Percentiles rank a stretch among this genome's conserved stretches.
Evolutionary conservation across 495 filamentous ascomycete genomes (phyloP).

Genomic region (Lepraria neglecta): DNA sequence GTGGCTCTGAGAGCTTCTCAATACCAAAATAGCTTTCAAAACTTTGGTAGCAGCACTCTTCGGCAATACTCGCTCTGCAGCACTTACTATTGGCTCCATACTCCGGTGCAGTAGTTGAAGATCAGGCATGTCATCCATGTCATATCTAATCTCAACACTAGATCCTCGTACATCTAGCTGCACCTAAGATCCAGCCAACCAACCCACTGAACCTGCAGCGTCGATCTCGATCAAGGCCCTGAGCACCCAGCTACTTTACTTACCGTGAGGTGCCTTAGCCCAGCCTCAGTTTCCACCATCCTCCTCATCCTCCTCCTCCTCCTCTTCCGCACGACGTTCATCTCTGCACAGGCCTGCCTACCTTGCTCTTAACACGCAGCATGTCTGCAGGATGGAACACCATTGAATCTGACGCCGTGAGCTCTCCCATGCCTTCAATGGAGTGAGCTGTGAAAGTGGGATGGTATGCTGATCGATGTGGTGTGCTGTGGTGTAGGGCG

Average conservation of each 20-base stretch:
- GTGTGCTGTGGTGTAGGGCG: constrained; percentile 54
- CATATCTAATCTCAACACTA: constrained; percentile 12
- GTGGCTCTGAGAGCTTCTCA: constrained; percentile 1
- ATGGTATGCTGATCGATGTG: not conserved
- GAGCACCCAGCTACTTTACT: not conserved
- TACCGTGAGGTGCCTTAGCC: not conserved
- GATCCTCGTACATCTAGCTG: not conserved
- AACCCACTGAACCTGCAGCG: not conserved
- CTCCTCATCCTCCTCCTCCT: not conserved
- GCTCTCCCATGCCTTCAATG: constrained; percentile 1
- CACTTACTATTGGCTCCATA: not conserved
- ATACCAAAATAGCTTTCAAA: not conserved
- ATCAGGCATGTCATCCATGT: not conserved
- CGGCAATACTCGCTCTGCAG: too few species aligned
- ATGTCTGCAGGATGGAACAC: constrained; percentile 55
- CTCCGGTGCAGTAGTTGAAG: constrained; percentile 1
- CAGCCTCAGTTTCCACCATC: constrained; percentile 2
- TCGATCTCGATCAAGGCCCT: not conserved
- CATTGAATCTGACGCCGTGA: constrained; percentile 77
- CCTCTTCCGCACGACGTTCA: too few species aligned
- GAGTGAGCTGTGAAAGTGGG: constrained; percentile 7
- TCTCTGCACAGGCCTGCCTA: too few species aligned
- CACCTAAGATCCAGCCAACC: too few species aligned
- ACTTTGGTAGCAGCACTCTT: too few species aligned
- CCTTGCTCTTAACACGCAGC: not conserved